phyloP scores from a whole-genome alignment of 169 alveolate genomes.

The Cryptosporidium muris region DNA sequence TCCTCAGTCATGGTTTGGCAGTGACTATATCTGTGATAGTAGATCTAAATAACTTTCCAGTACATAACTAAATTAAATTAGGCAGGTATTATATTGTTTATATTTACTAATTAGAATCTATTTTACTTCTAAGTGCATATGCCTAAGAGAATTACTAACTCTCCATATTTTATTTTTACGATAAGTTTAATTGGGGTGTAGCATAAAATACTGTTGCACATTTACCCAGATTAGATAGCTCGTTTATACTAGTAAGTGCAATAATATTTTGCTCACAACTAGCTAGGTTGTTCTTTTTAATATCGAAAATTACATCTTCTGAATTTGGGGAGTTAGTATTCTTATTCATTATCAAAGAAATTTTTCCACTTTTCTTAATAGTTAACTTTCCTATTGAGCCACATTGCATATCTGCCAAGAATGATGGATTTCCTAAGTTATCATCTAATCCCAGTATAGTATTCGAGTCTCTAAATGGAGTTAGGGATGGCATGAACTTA shows the following conservation, averaged over 20 bases:
- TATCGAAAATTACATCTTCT: conserved; percentile 1
- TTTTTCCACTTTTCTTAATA: conserved; percentile 12
- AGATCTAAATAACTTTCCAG: background rate
- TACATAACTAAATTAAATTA: background rate
- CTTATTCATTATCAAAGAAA: background rate
- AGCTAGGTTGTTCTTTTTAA: background rate
- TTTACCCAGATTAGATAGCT: conserved; percentile 43
- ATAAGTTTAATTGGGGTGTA: conserved; percentile 21
- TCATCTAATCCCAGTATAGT: background rate
- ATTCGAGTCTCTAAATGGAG: background rate
- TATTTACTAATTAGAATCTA: background rate
- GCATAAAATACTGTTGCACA: conserved; percentile 28
- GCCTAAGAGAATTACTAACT: background rate
- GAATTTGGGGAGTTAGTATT: background rate
- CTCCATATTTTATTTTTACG: background rate
- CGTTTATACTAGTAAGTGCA: conserved; percentile 50
- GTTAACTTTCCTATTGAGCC: conserved; percentile 56
- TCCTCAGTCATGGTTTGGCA: conserved; percentile 68
- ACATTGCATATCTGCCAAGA: conserved; percentile 35
- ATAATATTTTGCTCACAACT: conserved; percentile 37
- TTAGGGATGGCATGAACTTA: conserved; percentile 18
- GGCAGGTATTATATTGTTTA: background rate
- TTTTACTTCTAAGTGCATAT: too few relatives aligned
- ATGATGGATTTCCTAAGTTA: conserved; percentile 3
- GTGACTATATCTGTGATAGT: background rate